Conservation (phyloP, 148 eudicot genomes). For the Euryodendron excelsum region DNA sequence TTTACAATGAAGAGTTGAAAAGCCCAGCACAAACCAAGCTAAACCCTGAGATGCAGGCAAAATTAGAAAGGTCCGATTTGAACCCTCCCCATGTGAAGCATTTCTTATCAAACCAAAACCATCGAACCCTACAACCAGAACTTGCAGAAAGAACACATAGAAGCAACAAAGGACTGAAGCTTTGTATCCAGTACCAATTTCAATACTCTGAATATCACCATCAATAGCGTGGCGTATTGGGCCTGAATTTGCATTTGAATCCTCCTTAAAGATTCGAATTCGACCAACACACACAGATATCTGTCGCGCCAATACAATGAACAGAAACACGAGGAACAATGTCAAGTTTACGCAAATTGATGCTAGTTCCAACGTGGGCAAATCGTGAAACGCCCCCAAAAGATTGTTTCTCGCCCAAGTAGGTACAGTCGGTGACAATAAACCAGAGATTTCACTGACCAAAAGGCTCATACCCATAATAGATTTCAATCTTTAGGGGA, state of each 20-base stretch:
- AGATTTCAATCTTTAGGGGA: slow-evolving; percentile 21
- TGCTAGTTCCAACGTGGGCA: slow-evolving; percentile 59
- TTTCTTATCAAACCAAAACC: slow-evolving; percentile 46
- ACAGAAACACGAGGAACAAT: slow-evolving; percentile 55
- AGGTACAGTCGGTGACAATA: slow-evolving; percentile 13
- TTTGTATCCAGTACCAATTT: slow-evolving; percentile 53
- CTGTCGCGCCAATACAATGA: slow-evolving; percentile 60
- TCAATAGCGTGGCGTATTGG: slow-evolving; percentile 38
- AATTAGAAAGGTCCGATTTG: slow-evolving; percentile 48
- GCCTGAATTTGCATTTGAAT: slow-evolving; percentile 41
- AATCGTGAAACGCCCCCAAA: slow-evolving; percentile 32
- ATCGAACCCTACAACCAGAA: slow-evolving; percentile 71
- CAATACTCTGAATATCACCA: slow-evolving; percentile 46
- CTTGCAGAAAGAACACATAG: slow-evolving; percentile 64
- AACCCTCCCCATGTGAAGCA: slow-evolving; percentile 44
- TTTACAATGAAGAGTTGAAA: slow-evolving; percentile 63
- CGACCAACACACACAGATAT: slow-evolving; percentile 59
- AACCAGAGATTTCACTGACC: slow-evolving; percentile 26
- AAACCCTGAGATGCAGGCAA: slow-evolving; percentile 69
- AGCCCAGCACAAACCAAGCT: slow-evolving; percentile 86
- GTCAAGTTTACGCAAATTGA: slow-evolving; percentile 70
- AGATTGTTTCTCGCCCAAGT: slow-evolving; percentile 20
- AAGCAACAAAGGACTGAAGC: slow-evolving; percentile 72
- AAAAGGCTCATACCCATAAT: slow-evolving; percentile 34
- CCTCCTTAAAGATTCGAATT: slow-evolving; percentile 54